A percentile compares a stretch with the other conserved stretches of the same genome.
Evolutionary conservation across 2,329 filamentous ascomycete genomes (phyloP).

Genomic region (Cryphonectria radicalis): DNA sequence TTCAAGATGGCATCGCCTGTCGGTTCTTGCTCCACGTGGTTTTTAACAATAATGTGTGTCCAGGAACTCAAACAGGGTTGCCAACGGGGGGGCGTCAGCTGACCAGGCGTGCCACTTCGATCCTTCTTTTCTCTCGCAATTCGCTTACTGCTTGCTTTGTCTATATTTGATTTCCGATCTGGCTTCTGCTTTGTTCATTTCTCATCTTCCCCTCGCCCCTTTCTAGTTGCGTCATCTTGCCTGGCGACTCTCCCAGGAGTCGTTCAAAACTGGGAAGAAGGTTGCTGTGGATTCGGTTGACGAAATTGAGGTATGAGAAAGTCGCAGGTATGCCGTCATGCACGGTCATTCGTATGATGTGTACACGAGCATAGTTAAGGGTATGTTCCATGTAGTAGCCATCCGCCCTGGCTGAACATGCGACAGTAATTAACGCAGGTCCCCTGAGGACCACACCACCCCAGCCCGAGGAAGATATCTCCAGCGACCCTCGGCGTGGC

Average conservation of each 20-base stretch:
- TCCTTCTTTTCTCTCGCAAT: not conserved
- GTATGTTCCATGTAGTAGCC: not conserved
- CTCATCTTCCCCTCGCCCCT: not conserved
- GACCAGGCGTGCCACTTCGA: not conserved
- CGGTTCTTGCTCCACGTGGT: not conserved
- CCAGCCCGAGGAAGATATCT: not conserved
- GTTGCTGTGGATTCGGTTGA: not conserved
- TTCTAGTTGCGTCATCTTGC: not conserved
- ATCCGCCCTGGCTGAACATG: not conserved
- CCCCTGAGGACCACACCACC: conserved; percentile 2
- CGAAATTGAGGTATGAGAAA: not conserved
- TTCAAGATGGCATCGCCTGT: not conserved
- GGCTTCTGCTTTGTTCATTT: not conserved
- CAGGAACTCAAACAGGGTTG: not conserved
- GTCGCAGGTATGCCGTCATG: not conserved
- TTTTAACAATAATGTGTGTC: not conserved
- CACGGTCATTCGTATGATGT: not conserved
- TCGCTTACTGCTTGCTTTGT: not conserved
- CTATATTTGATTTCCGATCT: not conserved
- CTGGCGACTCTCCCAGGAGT: not conserved
- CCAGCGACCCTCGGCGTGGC: not conserved
- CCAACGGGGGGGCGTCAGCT: not conserved
- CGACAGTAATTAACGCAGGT: not conserved
- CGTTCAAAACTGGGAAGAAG: not conserved
- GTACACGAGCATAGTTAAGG: not conserved